Base-by-base conservation (phyloP, 1,284 basidiomycete species). In the Microbotryomycetes sp. region DNA sequence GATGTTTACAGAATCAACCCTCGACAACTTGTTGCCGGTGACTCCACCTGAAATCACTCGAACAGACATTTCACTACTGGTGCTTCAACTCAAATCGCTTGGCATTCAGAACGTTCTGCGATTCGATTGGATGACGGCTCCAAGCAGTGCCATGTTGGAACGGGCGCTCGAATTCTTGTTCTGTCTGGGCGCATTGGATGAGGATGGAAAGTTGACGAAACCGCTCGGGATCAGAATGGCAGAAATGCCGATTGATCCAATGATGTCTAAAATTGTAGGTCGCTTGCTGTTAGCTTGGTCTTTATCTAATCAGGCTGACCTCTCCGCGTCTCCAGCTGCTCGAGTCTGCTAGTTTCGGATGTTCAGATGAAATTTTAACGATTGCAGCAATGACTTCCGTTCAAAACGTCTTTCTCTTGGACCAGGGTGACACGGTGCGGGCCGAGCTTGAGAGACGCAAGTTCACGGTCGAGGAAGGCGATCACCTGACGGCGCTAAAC, bases 401-500 rank as follows among this genome's bases (percentile, higher is more conserved):
- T 12, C 90, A 92, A 87, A 90, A 94, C 73, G 84, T 87, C 3
- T 97, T 97, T 75, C 76, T 92, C 36, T 87, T 89, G 56, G 86
- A 87, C 6, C 88, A 92, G 19, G 91, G 90, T n/a, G 81, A 84
- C 16, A 89, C 87, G 6, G 88, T 89, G 0, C 74, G 92, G 56
- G 90, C 88, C 9, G 91, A 96, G 75, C 78, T 98, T 9, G 90
- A 94, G 75, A 81, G 90, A 54, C 80, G 94, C 58, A 94, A 96
- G 73, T 98, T 98, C 71, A 94, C 91, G 0, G 92, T 92, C 0
- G 90, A 96, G 76, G 93, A 99, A 83, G 96, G 96, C 68, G 93
- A 97, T 73, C 90, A 94, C 74, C 78, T 97, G 5, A 97, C 92
- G 2, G 79, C 93, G 5, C 75, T 97, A 26, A 97, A 97, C 75